phyloP scores from a whole-genome alignment of 371 early-diverging fungal genomes.

The Mucor mucedo region DNA sequence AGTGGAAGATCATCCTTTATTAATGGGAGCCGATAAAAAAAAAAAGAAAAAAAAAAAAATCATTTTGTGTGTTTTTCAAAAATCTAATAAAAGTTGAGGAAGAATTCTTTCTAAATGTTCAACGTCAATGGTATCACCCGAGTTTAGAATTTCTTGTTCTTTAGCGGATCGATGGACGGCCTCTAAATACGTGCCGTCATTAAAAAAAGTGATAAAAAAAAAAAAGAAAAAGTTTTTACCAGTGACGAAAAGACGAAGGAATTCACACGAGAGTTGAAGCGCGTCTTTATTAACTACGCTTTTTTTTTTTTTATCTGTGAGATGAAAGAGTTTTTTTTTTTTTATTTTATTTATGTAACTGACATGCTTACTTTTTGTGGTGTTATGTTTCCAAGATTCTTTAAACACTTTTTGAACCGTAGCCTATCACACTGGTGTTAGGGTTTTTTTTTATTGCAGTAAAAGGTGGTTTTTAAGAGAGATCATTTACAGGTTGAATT shows the following conservation, averaged over 20 bases:
- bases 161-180: constrained; percentile 31
- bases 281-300: constrained; percentile 43
- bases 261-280: constrained; percentile 39
- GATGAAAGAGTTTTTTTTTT: too few species aligned
- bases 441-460: background rate
- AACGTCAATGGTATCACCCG: constrained; percentile 2
- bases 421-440: constrained; percentile 2
- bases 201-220: background rate
- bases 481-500: background rate
- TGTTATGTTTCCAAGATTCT: constrained; percentile 10
- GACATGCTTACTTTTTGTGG: constrained; percentile 8
- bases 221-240: too few species aligned
- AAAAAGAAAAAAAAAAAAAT: constrained; percentile 14
- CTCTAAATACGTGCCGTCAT: constrained; percentile 5
- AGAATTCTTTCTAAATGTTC: constrained; percentile 32
- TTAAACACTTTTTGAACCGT: constrained; percentile 12
- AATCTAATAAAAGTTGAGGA: constrained; percentile 36
- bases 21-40: constrained; percentile 10
- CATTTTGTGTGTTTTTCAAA: constrained; percentile 19
- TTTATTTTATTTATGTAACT: background rate
- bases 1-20: constrained; percentile 16
- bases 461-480: background rate
- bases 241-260: constrained; percentile 38
- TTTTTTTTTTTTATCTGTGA: too few species aligned
- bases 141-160: constrained; percentile 10